These are phyloP conservation scores for Xylaria venustula DNA, from an alignment of 495 filamentous ascomycete genomes.

Conservation along the genomic window DNA sequence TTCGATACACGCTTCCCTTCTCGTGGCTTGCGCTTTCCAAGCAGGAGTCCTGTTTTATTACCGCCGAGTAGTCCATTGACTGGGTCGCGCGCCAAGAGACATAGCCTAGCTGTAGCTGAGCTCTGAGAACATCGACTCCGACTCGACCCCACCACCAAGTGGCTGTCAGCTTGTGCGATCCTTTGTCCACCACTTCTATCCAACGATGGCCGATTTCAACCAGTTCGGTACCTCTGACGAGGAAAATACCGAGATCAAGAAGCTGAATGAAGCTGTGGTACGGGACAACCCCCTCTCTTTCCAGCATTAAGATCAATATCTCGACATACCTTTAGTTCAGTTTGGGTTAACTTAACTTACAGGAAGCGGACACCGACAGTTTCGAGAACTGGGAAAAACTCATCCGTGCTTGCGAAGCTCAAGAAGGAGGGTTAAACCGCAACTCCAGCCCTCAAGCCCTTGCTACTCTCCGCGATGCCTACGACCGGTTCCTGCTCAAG, in stretches of 20 bases:
- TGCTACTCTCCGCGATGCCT: constrained; percentile 75
- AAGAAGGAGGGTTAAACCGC: constrained; percentile 91
- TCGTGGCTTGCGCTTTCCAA: background rate
- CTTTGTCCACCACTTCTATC: background rate
- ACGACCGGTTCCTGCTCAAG: constrained; percentile 91
- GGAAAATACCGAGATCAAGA: constrained; percentile 80
- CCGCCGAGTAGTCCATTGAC: background rate
- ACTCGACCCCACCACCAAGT: background rate
- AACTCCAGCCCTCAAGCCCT: constrained; percentile 96
- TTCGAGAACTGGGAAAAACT: constrained; percentile 96
- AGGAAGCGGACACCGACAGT: constrained; percentile 80
- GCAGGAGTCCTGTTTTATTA: background rate
- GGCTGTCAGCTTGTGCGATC: background rate
- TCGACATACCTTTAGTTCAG: background rate
- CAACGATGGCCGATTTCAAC: constrained; percentile 44
- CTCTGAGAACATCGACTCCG: background rate
- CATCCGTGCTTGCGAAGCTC: constrained; percentile 72
- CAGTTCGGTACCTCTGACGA: constrained; percentile 78
- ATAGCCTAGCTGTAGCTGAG: background rate
- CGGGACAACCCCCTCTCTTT: constrained; percentile 26
- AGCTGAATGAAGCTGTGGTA: constrained; percentile 77
- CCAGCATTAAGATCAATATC: constrained; percentile 10
- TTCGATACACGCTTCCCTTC: no score
- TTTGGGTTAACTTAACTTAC: constrained; percentile 5
- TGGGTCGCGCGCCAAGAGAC: background rate